phyloP scores from a whole-genome alignment of 2,329 filamentous ascomycete genomes.

The Scedosporium boydii region DNA sequence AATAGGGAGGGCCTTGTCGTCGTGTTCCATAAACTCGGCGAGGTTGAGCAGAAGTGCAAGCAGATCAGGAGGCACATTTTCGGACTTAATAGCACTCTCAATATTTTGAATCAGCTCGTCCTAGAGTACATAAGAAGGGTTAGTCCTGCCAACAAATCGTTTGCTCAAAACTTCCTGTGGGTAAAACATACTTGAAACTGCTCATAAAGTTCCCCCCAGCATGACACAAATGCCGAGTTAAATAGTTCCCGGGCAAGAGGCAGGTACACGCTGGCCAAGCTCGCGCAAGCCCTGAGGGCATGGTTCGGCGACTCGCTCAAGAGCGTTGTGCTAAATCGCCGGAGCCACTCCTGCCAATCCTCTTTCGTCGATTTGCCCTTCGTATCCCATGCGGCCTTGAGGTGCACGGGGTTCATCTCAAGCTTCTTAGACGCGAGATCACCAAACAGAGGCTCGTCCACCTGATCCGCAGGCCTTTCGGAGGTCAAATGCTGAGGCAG shows the following conservation, averaged over 20 bases:
- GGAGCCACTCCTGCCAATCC: constrained; percentile 99
- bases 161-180: background rate
- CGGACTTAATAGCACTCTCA: constrained; percentile 87
- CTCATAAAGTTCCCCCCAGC: constrained; percentile 96
- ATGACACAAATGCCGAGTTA: constrained; percentile 98
- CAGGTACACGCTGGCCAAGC: constrained; percentile 81
- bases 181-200: constrained; percentile 57
- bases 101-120: constrained; percentile 94
- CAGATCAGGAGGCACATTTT: constrained; percentile 92
- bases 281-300: constrained; percentile 84
- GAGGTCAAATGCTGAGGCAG: constrained; percentile 92
- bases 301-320: constrained; percentile 94
- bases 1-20: constrained; percentile 95
- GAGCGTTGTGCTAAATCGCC: constrained; percentile 89
- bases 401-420: constrained; percentile 92
- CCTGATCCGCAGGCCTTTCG: constrained; percentile 66
- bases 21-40: constrained; percentile 99
- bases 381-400: constrained; percentile 96
- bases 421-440: constrained; percentile 89
- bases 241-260: constrained; percentile 89
- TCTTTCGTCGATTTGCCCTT: constrained; percentile 95
- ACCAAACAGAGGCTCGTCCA: constrained; percentile 71
- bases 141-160: background rate
- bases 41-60: constrained; percentile 89
- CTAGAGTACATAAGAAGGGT: background rate